phyloP scores from a whole-genome alignment of 2,329 filamentous ascomycete genomes.

The Knufia petricola region DNA sequence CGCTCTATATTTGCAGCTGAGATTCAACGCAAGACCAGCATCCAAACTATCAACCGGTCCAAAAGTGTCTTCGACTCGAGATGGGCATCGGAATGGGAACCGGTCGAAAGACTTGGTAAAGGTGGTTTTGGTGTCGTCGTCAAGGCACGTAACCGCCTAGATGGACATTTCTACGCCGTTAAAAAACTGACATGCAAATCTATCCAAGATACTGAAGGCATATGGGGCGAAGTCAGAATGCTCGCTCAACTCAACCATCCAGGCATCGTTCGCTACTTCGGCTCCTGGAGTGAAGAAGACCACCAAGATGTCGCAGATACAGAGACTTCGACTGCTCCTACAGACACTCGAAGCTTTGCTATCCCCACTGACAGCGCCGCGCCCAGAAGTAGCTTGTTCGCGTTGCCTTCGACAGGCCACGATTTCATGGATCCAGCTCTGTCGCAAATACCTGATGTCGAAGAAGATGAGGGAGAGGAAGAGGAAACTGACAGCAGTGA shows the following conservation, averaged over 20 bases:
- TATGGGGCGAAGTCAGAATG: conserved; percentile 76
- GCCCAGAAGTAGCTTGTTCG: conserved; percentile 5
- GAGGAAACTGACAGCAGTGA: conserved; percentile 20
- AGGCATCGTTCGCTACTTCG: conserved; percentile 80
- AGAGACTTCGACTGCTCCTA: conserved; percentile 7
- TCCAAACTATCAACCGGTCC: neutral
- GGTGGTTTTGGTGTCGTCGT: conserved; percentile 95
- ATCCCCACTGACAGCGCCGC: neutral
- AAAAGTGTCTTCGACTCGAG: conserved; percentile 47
- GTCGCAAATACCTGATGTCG: conserved; percentile 48
- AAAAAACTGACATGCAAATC: conserved; percentile 89
- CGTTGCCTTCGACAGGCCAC: conserved; percentile 44
- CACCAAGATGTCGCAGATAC: neutral
- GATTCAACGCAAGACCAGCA: neutral
- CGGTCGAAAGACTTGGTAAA: conserved; percentile 79
- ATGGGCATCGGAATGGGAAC: conserved; percentile 81
- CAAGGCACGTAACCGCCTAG: conserved; percentile 86
- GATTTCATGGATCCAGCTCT: conserved; percentile 90
- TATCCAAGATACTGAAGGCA: conserved; percentile 49
- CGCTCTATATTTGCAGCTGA: conserved; percentile 20
- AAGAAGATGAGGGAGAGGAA: conserved; percentile 47
- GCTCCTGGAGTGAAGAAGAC: conserved; percentile 80
- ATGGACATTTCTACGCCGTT: conserved; percentile 87
- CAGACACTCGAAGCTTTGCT: conserved; percentile 7
- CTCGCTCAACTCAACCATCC: conserved; percentile 90